phyloP scores from a whole-genome alignment of 1,284 basidiomycete species.

The Rhodotorula sp. region DNA sequence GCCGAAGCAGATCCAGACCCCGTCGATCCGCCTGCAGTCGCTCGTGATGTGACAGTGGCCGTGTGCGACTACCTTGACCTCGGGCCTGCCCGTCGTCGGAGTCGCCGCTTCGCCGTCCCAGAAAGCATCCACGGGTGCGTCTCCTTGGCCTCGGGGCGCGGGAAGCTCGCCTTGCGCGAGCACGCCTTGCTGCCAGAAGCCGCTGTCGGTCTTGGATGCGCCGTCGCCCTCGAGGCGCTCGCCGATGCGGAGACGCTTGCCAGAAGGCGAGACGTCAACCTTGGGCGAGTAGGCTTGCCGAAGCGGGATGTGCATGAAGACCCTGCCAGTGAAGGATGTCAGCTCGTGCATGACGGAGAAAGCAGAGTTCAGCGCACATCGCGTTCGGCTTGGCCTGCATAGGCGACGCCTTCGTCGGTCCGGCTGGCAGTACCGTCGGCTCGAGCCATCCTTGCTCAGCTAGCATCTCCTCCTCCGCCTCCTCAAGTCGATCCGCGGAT shows the following conservation, averaged over 20 bases:
- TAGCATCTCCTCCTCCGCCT: conserved; percentile 13
- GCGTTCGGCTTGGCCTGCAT: conserved; percentile 81
- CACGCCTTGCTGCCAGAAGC: conserved; percentile 76
- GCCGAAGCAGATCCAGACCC: conserved; percentile 92
- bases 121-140: conserved; percentile 56
- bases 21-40: conserved; percentile 76
- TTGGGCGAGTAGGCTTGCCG: conserved; percentile 53
- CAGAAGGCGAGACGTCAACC: conserved; percentile 32
- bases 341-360: neutral
- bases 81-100: conserved; percentile 50
- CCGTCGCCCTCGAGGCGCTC: conserved; percentile 61
- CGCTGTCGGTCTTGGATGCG: conserved; percentile 65
- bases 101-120: conserved; percentile 43
- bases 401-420: conserved; percentile 50
- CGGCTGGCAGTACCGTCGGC: conserved; percentile 21
- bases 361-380: conserved; percentile 5
- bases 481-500: neutral
- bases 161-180: conserved; percentile 57
- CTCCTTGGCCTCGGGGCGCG: conserved; percentile 25
- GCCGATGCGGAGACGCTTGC: conserved; percentile 28
- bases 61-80: conserved; percentile 59
- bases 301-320: conserved; percentile 94
- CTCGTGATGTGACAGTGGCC: conserved; percentile 60
- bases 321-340: conserved; percentile 44
- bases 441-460: conserved; percentile 4